These are phyloP conservation scores for Celoporthe dispersa DNA, from an alignment of 2,329 filamentous ascomycete species.

Conservation along the genomic window DNA sequence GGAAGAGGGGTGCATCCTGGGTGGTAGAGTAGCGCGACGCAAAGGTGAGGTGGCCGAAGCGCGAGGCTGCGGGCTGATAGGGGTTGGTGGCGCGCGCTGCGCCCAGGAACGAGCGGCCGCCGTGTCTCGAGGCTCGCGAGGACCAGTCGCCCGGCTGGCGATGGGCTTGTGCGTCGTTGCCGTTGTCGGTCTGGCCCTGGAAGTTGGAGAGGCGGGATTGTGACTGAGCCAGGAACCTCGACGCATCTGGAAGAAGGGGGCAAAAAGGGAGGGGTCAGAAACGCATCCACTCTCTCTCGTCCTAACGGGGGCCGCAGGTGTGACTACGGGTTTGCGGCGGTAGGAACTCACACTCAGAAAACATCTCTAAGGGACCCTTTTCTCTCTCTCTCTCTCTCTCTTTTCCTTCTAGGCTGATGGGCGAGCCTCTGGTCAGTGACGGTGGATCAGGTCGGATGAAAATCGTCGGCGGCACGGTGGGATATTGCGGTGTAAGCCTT, in stretches of 20 bases:
- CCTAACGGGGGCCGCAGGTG: background rate
- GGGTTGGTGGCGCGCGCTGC: constrained; percentile 64
- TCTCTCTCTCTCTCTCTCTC: no score
- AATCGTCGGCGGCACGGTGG: background rate
- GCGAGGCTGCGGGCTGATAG: constrained; percentile 74
- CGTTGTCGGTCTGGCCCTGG: constrained; percentile 57
- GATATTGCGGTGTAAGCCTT: background rate
- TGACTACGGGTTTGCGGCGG: background rate
- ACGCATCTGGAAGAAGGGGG: constrained; percentile 72
- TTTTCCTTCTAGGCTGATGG: constrained; percentile 20
- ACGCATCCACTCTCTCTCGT: background rate
- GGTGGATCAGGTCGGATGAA: constrained; percentile 12
- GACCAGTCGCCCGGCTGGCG: constrained; percentile 44
- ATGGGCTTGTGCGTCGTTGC: constrained; percentile 43
- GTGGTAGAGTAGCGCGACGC: constrained; percentile 72
- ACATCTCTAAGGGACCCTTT: constrained; percentile 60
- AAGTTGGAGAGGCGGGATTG: constrained; percentile 85
- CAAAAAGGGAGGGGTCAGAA: constrained; percentile 14
- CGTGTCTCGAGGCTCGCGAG: constrained; percentile 38
- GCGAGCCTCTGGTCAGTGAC: constrained; percentile 16
- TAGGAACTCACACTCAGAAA: constrained; percentile 80
- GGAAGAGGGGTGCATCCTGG: constrained; percentile 90
- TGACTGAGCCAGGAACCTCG: constrained; percentile 93
- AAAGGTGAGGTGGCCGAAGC: constrained; percentile 75
- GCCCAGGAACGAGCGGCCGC: constrained; percentile 49